Conservation (phyloP, 768 basidiomycete genomes). For the Boletus subparvulus region DNA sequence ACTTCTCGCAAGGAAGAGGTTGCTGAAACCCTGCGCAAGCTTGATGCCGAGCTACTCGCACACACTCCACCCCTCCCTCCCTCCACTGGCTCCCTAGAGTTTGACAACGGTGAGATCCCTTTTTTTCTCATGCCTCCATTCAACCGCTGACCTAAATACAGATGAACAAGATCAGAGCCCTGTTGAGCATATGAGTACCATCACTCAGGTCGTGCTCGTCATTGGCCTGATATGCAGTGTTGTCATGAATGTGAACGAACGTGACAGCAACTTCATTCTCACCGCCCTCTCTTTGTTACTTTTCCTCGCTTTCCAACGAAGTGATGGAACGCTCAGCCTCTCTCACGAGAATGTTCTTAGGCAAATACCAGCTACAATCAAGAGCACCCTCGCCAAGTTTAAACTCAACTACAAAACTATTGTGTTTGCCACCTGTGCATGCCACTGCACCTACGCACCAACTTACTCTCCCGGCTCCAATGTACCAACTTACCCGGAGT, state of each 20-base stretch:
- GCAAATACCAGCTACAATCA: constrained; percentile 2
- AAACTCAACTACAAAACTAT: background rate
- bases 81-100: background rate
- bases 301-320: background rate
- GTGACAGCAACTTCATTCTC: constrained; percentile 20
- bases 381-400: background rate
- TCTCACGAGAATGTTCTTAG: constrained; percentile 1
- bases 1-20: background rate
- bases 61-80: background rate
- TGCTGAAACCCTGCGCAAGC: background rate
- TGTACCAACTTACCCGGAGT: background rate
- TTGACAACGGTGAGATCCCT: background rate
- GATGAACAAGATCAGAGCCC: background rate
- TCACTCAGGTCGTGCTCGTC: constrained; percentile 1
- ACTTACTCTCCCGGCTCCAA: background rate
- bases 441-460: constrained; percentile 5
- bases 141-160: background rate
- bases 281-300: constrained; percentile 4
- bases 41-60: background rate
- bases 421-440: background rate
- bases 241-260: constrained; percentile 17
- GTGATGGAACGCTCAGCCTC: background rate
- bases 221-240: constrained; percentile 3
- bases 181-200: background rate
- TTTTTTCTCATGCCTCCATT: background rate